Conservation (phyloP, 2,329 filamentous ascomycete genomes). For the Endocalyx cinctus region DNA sequence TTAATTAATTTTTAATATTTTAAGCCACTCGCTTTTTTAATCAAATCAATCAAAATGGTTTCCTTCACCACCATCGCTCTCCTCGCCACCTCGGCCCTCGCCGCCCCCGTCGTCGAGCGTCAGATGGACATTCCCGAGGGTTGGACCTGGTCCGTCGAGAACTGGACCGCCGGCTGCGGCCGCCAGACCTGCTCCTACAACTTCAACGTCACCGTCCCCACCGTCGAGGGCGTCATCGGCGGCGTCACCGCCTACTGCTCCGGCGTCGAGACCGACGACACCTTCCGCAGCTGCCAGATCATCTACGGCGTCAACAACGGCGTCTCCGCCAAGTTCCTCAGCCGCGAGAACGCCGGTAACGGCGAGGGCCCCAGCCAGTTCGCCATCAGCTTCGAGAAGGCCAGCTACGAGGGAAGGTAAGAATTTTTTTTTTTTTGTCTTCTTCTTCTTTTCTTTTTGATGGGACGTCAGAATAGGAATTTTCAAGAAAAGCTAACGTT, state of each 20-base stretch:
- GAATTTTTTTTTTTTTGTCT: too few species aligned
- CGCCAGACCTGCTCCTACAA: not conserved
- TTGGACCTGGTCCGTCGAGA: not conserved
- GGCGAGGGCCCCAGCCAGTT: not conserved
- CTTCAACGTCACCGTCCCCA: not conserved
- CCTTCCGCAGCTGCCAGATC: not conserved
- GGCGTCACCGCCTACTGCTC: not conserved
- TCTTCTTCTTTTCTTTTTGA: too few species aligned
- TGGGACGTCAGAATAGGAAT: not conserved
- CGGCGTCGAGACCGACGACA: not conserved
- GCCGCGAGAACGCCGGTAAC: not conserved
- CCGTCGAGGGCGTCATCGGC: not conserved
- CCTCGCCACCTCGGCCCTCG: not conserved
- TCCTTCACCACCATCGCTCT: not conserved
- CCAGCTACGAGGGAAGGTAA: not conserved
- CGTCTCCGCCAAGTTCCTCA: not conserved
- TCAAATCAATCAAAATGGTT: not conserved
- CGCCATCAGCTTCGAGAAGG: not conserved
- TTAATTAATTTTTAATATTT: too few species aligned
- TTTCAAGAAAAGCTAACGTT: not conserved
- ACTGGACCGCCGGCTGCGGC: not conserved
- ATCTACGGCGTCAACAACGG: not conserved
- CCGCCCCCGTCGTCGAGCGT: not conserved
- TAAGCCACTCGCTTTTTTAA: too few species aligned
- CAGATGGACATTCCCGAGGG: not conserved